These are phyloP conservation scores for Colletotrichum endophyticum DNA, from an alignment of 2,329 filamentous ascomycete genomes.

Conservation along the genomic window DNA sequence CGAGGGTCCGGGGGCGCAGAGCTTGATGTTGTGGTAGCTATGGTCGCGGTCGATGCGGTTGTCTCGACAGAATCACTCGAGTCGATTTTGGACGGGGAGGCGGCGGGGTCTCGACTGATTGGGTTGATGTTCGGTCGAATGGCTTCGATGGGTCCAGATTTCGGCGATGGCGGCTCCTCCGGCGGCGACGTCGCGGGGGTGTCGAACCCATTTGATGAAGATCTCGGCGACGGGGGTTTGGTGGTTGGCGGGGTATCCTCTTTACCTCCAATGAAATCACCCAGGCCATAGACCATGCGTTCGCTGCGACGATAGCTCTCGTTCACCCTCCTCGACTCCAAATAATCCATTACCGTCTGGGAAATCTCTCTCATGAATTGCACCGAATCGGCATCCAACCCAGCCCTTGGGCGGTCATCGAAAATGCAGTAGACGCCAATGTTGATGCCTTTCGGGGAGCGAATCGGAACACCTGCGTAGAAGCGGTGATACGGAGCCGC, in stretches of 20 bases:
- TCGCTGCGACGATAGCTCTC: constrained; percentile 35
- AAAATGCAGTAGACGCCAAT: constrained; percentile 46
- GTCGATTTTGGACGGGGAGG: not conserved
- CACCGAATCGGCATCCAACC: constrained; percentile 31
- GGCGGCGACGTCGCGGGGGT: not conserved
- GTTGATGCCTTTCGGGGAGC: constrained; percentile 43
- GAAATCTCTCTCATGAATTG: constrained; percentile 34
- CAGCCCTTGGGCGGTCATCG: constrained; percentile 26
- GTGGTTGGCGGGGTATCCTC: not conserved
- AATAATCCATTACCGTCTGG: constrained; percentile 39
- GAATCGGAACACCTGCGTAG: constrained; percentile 47
- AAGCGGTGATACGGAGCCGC: constrained; percentile 33
- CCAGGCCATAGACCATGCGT: constrained; percentile 41
- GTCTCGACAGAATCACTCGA: constrained; percentile 18
- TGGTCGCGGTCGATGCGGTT: not conserved
- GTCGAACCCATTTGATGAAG: not conserved
- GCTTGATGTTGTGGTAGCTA: constrained; percentile 17
- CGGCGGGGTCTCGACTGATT: not conserved
- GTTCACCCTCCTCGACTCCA: constrained; percentile 37
- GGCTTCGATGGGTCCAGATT: not conserved
- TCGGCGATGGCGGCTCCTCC: not conserved
- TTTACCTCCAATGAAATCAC: constrained; percentile 39
- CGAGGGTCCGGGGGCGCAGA: constrained; percentile 18
- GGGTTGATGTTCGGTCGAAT: constrained; percentile 15
- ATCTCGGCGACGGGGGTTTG: not conserved